These are phyloP conservation scores for Chlorella sp. DNA, from an alignment of 139 green algal genomes.

Conservation along the genomic window DNA sequence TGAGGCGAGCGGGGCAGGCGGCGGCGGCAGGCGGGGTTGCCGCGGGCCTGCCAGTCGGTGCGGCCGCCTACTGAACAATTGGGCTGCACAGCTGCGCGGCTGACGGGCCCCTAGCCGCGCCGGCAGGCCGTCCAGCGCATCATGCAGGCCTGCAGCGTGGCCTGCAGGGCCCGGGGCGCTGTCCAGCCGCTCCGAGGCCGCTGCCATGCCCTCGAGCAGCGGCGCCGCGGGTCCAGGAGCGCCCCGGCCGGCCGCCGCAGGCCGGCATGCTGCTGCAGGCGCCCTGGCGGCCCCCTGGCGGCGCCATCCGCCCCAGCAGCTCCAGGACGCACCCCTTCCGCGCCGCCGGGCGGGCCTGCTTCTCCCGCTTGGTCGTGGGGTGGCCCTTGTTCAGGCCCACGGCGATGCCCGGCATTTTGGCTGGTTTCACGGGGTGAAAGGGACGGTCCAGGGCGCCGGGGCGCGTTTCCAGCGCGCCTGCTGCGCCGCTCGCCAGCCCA, in stretches of 20 bases:
- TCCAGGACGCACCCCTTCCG: constrained; percentile 80
- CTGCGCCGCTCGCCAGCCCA: neutral
- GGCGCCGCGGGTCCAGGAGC: too few species aligned
- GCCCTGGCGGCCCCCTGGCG: neutral
- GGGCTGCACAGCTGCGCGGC: too few species aligned
- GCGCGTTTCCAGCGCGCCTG: neutral
- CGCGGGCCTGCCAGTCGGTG: neutral
- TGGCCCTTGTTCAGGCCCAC: constrained; percentile 93
- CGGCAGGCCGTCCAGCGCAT: too few species aligned
- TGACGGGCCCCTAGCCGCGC: too few species aligned
- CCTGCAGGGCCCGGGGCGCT: too few species aligned
- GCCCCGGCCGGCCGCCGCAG: too few species aligned
- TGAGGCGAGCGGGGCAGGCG: neutral
- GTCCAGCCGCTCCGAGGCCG: too few species aligned
- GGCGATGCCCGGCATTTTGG: constrained; percentile 70
- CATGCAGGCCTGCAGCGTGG: too few species aligned
- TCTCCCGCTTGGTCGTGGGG: constrained; percentile 79
- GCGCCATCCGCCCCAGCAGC: neutral
- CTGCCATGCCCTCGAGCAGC: too few species aligned
- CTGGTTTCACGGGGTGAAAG: neutral
- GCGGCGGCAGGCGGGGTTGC: neutral
- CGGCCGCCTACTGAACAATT: neutral
- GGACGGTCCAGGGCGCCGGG: neutral
- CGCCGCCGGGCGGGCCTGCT: constrained; percentile 58
- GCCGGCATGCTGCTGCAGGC: neutral